These are phyloP conservation scores for Pyricularia sp. DNA, from an alignment of 2,329 filamentous ascomycete species.

Conservation along the genomic window DNA sequence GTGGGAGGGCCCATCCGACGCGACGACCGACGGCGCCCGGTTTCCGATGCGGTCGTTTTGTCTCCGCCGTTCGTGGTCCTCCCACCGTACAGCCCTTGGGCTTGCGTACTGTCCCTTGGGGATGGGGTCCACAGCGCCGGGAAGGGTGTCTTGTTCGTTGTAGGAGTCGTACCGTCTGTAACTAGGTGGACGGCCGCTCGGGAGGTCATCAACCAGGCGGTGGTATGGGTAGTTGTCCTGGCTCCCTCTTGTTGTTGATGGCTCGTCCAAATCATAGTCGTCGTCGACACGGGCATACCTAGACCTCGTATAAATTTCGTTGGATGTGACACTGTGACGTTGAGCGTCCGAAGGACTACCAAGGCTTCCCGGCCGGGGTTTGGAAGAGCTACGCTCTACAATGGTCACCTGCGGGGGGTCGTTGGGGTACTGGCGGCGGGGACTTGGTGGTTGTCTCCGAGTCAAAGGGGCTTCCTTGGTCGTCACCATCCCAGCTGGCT, in stretches of 20 bases:
- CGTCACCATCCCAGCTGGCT: neutral
- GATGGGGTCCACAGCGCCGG: neutral
- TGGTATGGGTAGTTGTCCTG: neutral
- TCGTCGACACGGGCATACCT: neutral
- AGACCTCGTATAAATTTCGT: neutral
- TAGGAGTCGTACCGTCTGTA: neutral
- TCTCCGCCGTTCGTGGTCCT: neutral
- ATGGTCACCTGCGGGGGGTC: no score
- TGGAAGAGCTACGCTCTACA: no score
- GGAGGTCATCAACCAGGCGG: rapidly evolving
- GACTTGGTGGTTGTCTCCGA: no score
- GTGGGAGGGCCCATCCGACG: neutral
- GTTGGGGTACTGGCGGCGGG: no score
- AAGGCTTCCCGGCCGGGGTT: no score
- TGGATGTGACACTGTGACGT: neutral
- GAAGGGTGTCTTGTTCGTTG: neutral
- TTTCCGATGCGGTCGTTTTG: neutral
- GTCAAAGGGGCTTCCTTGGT: neutral
- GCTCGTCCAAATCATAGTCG: neutral
- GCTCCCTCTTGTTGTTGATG: neutral
- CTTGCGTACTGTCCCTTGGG: neutral
- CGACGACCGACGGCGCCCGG: neutral
- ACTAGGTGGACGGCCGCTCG: no score
- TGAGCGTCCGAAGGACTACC: neutral
- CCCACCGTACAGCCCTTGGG: neutral